A percentile compares a stretch with the other conserved stretches of the same genome.
Conservation (phyloP, 768 basidiomycete genomes). For the Termitomyces eurrhizus region DNA sequence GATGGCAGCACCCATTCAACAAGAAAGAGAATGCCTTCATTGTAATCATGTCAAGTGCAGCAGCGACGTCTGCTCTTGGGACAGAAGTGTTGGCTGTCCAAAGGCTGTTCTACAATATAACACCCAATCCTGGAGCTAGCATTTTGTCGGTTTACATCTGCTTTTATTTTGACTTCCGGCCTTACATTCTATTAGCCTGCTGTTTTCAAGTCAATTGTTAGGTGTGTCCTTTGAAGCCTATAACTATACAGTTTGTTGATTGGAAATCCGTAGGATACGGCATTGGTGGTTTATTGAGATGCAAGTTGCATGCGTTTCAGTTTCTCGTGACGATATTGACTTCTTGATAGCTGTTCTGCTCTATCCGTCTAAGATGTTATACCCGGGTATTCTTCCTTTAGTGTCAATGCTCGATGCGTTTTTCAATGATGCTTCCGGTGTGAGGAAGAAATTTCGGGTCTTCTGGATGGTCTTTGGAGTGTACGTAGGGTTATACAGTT, state of each 20-base stretch:
- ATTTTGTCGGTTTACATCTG: slow-evolving; percentile 30
- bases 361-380: slow-evolving; percentile 53
- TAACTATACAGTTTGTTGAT: not conserved
- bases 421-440: slow-evolving; percentile 35
- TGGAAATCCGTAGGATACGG: slow-evolving; percentile 43
- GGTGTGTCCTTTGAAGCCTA: slow-evolving; percentile 10
- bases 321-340: not conserved
- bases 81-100: slow-evolving; percentile 55
- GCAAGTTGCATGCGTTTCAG: slow-evolving; percentile 23
- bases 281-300: slow-evolving; percentile 49
- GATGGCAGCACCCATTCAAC: slow-evolving; percentile 48
- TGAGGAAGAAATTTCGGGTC: slow-evolving; percentile 40
- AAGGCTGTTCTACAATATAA: slow-evolving; percentile 49
- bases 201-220: slow-evolving; percentile 34
- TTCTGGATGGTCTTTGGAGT: slow-evolving; percentile 43
- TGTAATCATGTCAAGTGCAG: slow-evolving; percentile 54
- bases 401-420: slow-evolving; percentile 48
- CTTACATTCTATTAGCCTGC: slow-evolving; percentile 17
- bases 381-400: slow-evolving; percentile 42
- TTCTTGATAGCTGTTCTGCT: slow-evolving; percentile 33
- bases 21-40: slow-evolving; percentile 59
- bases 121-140: slow-evolving; percentile 40
- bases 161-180: not conserved
- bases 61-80: slow-evolving; percentile 48
- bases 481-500: slow-evolving; percentile 23